Evolutionary conservation across 2,329 filamentous ascomycete species (phyloP).

Genomic region (Herpotrichia juniperi): DNA sequence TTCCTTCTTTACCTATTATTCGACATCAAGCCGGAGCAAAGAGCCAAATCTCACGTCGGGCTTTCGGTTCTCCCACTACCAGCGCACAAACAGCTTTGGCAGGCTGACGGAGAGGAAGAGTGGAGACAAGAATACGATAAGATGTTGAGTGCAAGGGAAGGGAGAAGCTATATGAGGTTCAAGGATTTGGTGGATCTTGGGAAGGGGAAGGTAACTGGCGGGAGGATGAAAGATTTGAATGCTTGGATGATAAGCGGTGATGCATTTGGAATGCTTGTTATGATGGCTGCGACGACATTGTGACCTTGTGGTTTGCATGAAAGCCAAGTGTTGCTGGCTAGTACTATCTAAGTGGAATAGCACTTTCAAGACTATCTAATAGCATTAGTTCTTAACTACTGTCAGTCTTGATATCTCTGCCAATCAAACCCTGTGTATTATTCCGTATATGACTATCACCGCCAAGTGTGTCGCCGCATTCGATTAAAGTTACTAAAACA

Average conservation of each 20-base stretch:
- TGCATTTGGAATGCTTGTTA: slow-evolving; percentile 11
- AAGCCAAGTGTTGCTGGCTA: too few relatives aligned
- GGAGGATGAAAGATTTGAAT: slow-evolving; percentile 9
- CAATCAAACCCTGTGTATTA: too few relatives aligned
- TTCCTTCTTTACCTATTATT: slow-evolving; percentile 9
- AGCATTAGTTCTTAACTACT: too few relatives aligned
- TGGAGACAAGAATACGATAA: slow-evolving; percentile 8
- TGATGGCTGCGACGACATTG: slow-evolving; percentile 2
- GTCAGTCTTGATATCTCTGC: too few relatives aligned
- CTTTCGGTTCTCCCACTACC: slow-evolving; percentile 9
- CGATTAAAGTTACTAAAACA: too few relatives aligned
- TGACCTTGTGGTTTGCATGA: too few relatives aligned
- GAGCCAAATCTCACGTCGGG: slow-evolving; percentile 9
- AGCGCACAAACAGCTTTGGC: slow-evolving; percentile 9
- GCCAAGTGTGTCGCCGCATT: too few relatives aligned
- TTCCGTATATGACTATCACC: too few relatives aligned
- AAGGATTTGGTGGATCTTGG: slow-evolving; percentile 9
- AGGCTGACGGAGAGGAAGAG: slow-evolving; percentile 4
- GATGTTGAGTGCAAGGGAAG: slow-evolving; percentile 9
- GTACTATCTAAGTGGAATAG: too few relatives aligned
- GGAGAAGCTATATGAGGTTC: slow-evolving; percentile 7
- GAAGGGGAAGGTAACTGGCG: slow-evolving; percentile 7
- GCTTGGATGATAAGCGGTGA: slow-evolving; percentile 9
- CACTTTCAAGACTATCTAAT: too few relatives aligned
- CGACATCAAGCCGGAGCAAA: slow-evolving; percentile 8